Evolutionary conservation across 257 asterid species (phyloP).

Genomic region (Jacaranda mimosifolia): DNA sequence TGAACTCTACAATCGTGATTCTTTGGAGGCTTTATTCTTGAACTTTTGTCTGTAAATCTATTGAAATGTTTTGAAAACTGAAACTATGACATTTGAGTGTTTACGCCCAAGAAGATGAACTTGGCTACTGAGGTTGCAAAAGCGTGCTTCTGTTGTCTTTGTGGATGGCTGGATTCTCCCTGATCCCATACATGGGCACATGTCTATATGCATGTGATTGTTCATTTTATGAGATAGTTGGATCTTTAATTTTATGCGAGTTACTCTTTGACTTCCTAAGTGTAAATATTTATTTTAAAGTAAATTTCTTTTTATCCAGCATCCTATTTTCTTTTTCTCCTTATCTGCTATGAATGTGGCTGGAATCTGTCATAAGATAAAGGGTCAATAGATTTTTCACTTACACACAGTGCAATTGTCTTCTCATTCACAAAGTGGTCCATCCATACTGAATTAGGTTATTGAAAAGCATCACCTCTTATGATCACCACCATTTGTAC

Average conservation of each 20-base stretch:
- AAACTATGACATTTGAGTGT: too few relatives aligned
- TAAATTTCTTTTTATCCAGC: not conserved
- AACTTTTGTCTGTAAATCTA: too few relatives aligned
- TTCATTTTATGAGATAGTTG: not conserved
- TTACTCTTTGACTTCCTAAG: not conserved
- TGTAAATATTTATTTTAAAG: not conserved
- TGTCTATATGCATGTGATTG: not conserved
- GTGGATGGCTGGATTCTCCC: not conserved
- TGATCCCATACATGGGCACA: too few relatives aligned
- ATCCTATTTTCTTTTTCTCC: not conserved
- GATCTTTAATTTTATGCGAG: not conserved
- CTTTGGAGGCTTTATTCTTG: too few relatives aligned
- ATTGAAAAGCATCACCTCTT: conserved; percentile 3
- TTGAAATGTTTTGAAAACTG: too few relatives aligned
- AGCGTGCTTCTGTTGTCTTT: not conserved
- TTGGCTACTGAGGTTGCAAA: too few relatives aligned
- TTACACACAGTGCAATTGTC: not conserved
- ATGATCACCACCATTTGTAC: not conserved
- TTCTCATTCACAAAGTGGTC: not conserved
- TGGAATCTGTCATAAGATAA: not conserved
- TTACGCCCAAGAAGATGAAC: too few relatives aligned
- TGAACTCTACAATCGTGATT: too few relatives aligned
- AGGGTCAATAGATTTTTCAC: not conserved
- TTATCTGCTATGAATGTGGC: not conserved
- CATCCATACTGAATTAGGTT: not conserved